Evolutionary conservation across 345 rosid genomes (phyloP).

Genomic region (Corchorus capsularis): DNA sequence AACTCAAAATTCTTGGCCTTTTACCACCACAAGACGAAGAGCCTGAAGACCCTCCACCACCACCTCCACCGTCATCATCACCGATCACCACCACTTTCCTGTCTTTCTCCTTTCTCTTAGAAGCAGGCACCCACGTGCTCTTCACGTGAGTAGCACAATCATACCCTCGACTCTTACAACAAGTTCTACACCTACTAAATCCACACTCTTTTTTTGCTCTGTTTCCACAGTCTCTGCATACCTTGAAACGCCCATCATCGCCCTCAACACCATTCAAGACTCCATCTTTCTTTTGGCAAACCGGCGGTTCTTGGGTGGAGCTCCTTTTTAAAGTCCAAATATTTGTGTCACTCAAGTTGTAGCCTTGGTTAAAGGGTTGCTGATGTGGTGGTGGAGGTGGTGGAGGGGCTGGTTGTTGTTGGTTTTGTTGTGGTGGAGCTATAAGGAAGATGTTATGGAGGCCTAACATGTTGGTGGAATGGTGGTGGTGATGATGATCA

Average conservation of each 20-base stretch:
- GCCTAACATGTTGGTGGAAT: constrained; percentile 54
- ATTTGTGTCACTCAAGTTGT: constrained; percentile 15
- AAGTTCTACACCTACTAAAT: constrained; percentile 71
- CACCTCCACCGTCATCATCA: constrained; percentile 15
- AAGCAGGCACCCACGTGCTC: constrained; percentile 85
- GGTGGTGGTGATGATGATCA: constrained; percentile 22
- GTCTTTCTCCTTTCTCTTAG: constrained; percentile 46
- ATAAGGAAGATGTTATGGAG: constrained; percentile 65
- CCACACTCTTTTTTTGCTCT: constrained; percentile 81
- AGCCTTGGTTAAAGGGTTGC: constrained; percentile 24
- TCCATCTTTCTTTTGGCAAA: constrained; percentile 25
- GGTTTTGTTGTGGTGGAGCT: constrained; percentile 40
- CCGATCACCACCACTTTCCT: constrained; percentile 7
- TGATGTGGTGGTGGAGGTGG: constrained; percentile 32
- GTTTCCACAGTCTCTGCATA: constrained; percentile 77
- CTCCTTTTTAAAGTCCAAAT: constrained; percentile 30
- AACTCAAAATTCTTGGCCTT: constrained; percentile 46
- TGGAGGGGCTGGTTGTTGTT: constrained; percentile 37
- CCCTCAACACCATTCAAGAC: constrained; percentile 19
- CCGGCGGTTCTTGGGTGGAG: constrained; percentile 24
- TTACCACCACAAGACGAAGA: constrained; percentile 53
- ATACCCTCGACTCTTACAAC: constrained; percentile 75
- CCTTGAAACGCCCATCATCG: constrained; percentile 36
- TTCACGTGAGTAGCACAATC: constrained; percentile 75
- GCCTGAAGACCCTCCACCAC: constrained; percentile 43